Evolutionary conservation across 148 eudicot species (phyloP).

Genomic region (Linanthus parryae): DNA sequence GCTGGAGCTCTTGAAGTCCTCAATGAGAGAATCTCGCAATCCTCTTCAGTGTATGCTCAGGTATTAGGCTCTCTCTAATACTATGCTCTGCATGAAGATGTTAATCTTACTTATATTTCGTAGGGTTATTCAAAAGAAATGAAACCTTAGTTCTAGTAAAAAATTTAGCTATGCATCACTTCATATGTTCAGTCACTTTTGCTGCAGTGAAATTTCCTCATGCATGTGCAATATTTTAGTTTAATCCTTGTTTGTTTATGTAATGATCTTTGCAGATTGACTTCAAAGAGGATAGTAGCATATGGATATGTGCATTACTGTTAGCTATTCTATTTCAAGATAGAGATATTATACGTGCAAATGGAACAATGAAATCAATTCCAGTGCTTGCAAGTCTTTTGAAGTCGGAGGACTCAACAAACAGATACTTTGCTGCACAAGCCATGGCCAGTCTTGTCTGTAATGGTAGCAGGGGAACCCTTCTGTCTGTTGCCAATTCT

Average conservation of each 20-base stretch:
- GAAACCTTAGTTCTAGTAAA: not conserved
- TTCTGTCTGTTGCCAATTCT: constrained; percentile 90
- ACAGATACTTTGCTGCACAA: constrained; percentile 94
- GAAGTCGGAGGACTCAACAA: constrained; percentile 76
- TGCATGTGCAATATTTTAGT: not conserved
- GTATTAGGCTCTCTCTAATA: constrained; percentile 23
- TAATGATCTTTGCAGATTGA: constrained; percentile 45
- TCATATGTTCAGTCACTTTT: constrained; percentile 1
- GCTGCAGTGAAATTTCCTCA: not conserved
- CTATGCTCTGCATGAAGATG: not conserved
- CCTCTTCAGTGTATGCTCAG: constrained; percentile 47
- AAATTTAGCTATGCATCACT: not conserved
- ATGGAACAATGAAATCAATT: constrained; percentile 77
- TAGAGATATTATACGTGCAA: constrained; percentile 75
- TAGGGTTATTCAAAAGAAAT: not conserved
- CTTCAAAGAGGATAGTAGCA: constrained; percentile 58
- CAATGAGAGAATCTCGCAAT: constrained; percentile 59
- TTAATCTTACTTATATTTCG: not conserved
- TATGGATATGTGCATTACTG: constrained; percentile 78
- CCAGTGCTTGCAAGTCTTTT: constrained; percentile 72
- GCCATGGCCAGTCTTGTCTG: constrained; percentile 88
- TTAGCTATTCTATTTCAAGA: constrained; percentile 85
- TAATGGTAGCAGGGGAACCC: constrained; percentile 94
- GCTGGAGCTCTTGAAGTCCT: constrained; percentile 86
- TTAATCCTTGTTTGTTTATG: constrained; percentile 1